Conservation (phyloP, 2,329 filamentous ascomycete genomes). For the Aspergillus felis region DNA sequence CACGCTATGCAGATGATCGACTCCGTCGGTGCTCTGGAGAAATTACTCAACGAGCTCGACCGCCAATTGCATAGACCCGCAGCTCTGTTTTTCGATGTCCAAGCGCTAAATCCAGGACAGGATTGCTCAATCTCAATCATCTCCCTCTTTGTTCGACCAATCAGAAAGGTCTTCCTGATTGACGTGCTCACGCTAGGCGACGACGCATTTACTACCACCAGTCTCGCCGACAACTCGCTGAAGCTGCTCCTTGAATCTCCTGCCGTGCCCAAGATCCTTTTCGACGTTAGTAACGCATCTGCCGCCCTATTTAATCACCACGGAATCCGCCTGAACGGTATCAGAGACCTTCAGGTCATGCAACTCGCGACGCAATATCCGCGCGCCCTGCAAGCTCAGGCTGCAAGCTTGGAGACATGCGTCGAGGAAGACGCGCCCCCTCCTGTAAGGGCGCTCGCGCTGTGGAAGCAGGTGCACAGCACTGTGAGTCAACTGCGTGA, state of each 20-base stretch:
- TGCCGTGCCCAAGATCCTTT: conserved; percentile 50
- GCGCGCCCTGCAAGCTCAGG: conserved; percentile 7
- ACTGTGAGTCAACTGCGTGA: neutral
- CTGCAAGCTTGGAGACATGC: conserved; percentile 39
- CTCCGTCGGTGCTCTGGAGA: neutral
- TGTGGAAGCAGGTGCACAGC: neutral
- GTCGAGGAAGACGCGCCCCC: conserved; percentile 25
- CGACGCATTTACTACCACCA: conserved; percentile 39
- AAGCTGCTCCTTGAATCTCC: conserved; percentile 45
- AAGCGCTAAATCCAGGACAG: conserved; percentile 44
- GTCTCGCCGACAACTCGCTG: conserved; percentile 17
- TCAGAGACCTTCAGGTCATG: conserved; percentile 56
- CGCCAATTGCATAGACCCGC: conserved; percentile 6
- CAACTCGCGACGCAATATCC: conserved; percentile 41
- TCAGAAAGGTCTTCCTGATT: conserved; percentile 39
- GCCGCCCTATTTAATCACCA: conserved; percentile 51
- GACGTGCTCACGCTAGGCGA: conserved; percentile 41
- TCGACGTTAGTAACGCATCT: conserved; percentile 57
- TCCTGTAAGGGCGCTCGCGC: neutral
- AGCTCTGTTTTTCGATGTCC: conserved; percentile 49
- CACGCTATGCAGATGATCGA: neutral
- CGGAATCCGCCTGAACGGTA: conserved; percentile 39
- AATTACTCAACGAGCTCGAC: neutral
- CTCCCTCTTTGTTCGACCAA: conserved; percentile 33
- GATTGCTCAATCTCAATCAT: conserved; percentile 47